Evolutionary conservation across 2,329 filamentous ascomycete genomes (phyloP).

Genomic region (Cercospora berteroae): DNA sequence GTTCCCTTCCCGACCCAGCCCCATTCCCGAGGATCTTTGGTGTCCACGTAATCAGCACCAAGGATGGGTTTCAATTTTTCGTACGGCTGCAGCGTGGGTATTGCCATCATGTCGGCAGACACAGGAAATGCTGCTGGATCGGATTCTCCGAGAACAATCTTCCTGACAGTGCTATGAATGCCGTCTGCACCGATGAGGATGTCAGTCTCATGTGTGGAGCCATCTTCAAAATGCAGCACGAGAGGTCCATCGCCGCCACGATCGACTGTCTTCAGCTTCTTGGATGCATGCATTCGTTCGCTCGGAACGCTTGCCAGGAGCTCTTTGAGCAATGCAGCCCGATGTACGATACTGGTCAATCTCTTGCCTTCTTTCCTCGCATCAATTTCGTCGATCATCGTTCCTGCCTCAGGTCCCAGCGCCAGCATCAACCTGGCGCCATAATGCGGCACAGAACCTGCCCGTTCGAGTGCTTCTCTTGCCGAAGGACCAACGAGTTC

Average conservation of each 20-base stretch:
- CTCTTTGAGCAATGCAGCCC: slow-evolving; percentile 18
- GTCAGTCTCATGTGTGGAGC: slow-evolving; percentile 6
- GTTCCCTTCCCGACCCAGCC: slow-evolving; percentile 15
- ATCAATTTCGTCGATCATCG: slow-evolving; percentile 16
- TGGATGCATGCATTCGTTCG: slow-evolving; percentile 19
- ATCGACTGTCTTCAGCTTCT: slow-evolving; percentile 15
- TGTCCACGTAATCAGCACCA: slow-evolving; percentile 13
- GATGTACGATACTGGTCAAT: slow-evolving; percentile 20
- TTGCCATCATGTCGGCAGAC: slow-evolving; percentile 10
- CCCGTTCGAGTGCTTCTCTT: slow-evolving; percentile 13
- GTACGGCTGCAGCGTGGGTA: slow-evolving; percentile 19
- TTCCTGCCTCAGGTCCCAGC: slow-evolving; percentile 14
- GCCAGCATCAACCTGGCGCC: slow-evolving; percentile 10
- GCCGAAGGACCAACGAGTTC: slow-evolving; percentile 16
- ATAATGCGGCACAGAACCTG: slow-evolving; percentile 10
- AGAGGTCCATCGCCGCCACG: slow-evolving; percentile 6
- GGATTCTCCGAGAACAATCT: slow-evolving; percentile 14
- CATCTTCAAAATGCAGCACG: slow-evolving; percentile 9
- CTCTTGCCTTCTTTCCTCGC: slow-evolving; percentile 12
- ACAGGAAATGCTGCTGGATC: slow-evolving; percentile 18
- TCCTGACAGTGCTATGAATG: slow-evolving; percentile 15
- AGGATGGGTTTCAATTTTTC: slow-evolving; percentile 14
- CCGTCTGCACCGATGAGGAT: slow-evolving; percentile 22
- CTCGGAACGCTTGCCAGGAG: slow-evolving; percentile 11
- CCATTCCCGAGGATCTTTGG: slow-evolving; percentile 16